Percentiles rank a stretch among this genome's conserved stretches.
phyloP scores from a whole-genome alignment of 179 eudicot species.

The Silene coronaria region DNA sequence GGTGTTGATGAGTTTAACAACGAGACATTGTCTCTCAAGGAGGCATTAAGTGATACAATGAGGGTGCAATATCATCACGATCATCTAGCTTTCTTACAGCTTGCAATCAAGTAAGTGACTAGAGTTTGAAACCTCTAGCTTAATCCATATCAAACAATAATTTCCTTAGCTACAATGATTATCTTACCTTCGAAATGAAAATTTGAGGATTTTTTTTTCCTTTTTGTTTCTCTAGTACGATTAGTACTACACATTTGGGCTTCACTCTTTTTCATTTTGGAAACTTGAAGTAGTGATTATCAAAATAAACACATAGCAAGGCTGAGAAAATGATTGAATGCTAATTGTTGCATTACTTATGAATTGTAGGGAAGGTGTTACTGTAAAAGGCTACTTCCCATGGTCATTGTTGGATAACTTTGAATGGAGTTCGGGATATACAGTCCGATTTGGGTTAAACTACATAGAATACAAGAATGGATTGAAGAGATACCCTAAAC shows the following conservation, averaged over 20 bases:
- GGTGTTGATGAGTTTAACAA: neutral
- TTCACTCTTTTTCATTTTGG: too few relatives aligned
- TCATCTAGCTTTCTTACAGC: neutral
- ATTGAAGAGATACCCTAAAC: conserved; percentile 30
- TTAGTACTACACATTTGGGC: too few relatives aligned
- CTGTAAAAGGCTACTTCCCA: conserved; percentile 31
- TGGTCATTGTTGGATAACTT: conserved; percentile 44
- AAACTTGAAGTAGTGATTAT: too few relatives aligned
- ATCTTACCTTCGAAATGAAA: too few relatives aligned
- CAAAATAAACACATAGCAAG: too few relatives aligned
- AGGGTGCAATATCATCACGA: neutral
- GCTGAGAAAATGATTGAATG: too few relatives aligned
- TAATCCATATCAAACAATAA: too few relatives aligned
- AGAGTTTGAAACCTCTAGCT: neutral
- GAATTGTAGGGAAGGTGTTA: conserved; percentile 11
- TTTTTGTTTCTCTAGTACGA: too few relatives aligned
- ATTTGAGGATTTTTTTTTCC: too few relatives aligned
- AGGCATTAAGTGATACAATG: neutral
- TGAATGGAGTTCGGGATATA: conserved; percentile 37
- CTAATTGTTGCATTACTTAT: neutral
- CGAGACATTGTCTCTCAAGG: neutral
- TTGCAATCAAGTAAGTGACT: neutral
- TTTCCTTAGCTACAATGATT: too few relatives aligned
- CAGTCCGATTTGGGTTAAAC: conserved; percentile 31
- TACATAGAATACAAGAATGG: conserved; percentile 28